These are phyloP conservation scores for Neofusicoccum umdonicola DNA, from an alignment of 2,329 filamentous ascomycete species.

Conservation along the genomic window DNA sequence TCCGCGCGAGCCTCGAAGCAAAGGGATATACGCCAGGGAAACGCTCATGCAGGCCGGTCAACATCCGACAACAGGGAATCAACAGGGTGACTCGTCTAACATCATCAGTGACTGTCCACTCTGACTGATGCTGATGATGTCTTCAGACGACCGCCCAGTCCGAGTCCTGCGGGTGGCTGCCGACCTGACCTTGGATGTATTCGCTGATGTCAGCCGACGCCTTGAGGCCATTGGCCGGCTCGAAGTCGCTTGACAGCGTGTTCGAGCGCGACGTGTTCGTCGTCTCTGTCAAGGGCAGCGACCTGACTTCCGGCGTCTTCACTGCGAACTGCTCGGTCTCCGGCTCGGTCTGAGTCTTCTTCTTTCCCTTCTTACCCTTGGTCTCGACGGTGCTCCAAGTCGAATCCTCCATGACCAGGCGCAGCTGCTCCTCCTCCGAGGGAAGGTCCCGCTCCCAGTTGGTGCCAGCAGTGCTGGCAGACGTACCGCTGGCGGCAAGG, in stretches of 20 bases:
- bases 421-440: constrained; percentile 62
- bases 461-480: constrained; percentile 19
- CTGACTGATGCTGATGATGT: not conserved
- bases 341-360: constrained; percentile 39
- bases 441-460: constrained; percentile 49
- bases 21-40: constrained; percentile 17
- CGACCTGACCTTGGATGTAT: constrained; percentile 12
- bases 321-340: constrained; percentile 28
- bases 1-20: not conserved
- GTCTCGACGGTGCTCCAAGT: constrained; percentile 62
- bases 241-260: constrained; percentile 15
- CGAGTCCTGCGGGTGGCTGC: constrained; percentile 35
- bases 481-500: constrained; percentile 38
- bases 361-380: constrained; percentile 54
- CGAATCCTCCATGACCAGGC: constrained; percentile 51
- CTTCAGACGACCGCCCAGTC: constrained; percentile 41
- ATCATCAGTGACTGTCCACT: not conserved
- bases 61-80: not conserved
- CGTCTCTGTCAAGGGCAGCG: constrained; percentile 36
- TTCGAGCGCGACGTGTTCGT: constrained; percentile 16
- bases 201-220: constrained; percentile 11
- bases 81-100: not conserved
- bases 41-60: constrained; percentile 15
- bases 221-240: constrained; percentile 3
- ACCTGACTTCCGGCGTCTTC: constrained; percentile 33